A percentile compares a stretch with the other conserved stretches of the same genome.
phyloP scores from a whole-genome alignment of 495 filamentous ascomycete species.

The Hyphodiscus hymeniophilus region DNA sequence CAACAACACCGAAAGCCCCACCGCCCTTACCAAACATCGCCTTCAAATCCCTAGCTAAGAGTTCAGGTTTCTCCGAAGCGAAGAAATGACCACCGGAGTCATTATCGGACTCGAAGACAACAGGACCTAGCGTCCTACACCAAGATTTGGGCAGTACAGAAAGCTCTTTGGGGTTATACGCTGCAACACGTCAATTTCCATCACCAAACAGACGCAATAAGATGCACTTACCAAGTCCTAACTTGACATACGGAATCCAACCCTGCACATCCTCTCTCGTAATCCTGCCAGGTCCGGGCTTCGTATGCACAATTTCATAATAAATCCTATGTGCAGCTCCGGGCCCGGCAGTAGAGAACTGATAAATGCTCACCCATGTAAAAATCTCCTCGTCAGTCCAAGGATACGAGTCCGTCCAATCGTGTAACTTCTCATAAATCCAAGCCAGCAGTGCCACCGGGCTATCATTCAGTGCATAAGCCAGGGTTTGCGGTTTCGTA shows the following conservation, averaged over 20 bases:
- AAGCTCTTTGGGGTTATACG: conserved; percentile 18
- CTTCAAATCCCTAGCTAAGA: conserved; percentile 16
- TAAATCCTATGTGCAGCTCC: conserved; percentile 51
- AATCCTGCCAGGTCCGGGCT: neutral
- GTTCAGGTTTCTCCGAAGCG: conserved; percentile 48
- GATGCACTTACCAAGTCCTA: conserved; percentile 11
- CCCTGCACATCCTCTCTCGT: conserved; percentile 1
- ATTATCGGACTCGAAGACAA: conserved; percentile 48
- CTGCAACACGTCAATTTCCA: conserved; percentile 4
- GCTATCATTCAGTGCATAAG: conserved; percentile 47
- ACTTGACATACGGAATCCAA: conserved; percentile 10
- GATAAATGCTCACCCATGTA: conserved; percentile 58
- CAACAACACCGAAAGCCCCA: conserved; percentile 26
- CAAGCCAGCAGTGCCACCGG: conserved; percentile 57
- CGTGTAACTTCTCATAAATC: conserved; percentile 65
- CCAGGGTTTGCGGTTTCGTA: conserved; percentile 60
- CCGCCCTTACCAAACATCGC: conserved; percentile 37
- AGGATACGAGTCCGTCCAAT: conserved; percentile 57
- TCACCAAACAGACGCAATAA: neutral
- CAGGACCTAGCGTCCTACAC: conserved; percentile 33
- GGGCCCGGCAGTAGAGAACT: conserved; percentile 48
- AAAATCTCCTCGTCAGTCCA: conserved; percentile 63
- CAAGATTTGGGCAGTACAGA: conserved; percentile 12
- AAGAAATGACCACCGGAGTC: conserved; percentile 55
- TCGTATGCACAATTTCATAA: conserved; percentile 37